Evolutionary conservation across 2,329 filamentous ascomycete species (phyloP), one percentile per base, ranked within the genome.

Genomic region (Diaporthe velutina): DNA sequence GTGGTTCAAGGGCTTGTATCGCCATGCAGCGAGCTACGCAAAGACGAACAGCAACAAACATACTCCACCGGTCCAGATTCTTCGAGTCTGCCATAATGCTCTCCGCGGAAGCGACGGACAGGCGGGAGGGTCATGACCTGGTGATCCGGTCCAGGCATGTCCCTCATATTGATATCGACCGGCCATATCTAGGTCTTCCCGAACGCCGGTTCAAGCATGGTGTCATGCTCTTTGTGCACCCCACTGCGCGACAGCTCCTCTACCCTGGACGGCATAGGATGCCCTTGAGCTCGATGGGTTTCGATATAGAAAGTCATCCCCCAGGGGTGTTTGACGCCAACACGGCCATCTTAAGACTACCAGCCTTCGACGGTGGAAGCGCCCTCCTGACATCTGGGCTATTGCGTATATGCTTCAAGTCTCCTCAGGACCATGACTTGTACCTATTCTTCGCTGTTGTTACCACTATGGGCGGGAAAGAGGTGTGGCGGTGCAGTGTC

Each of bases 401-500:
- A 3, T 50, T 66, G 28, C 60, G 60, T 22, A 66, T 66, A n/a
- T 66, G 28, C 25, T 66, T 66, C 42, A 66, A 50, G 28, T 50
- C 60, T 25, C 60, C 60, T 50, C 60, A 66, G 28, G 40, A 66
- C 28, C 60, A 17, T 17, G 42, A 50, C 28, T 15, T 66, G 19
- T 66, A 66, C 28, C 42, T 66, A 4, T 66, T 66, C 60, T 66
- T 66, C 3, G 19, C 42, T 33, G 60, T 50, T 35, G 60, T 66
- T 19, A n/a, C 19, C 10, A 66, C 42, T 9, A 28, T 33, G 42
- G 60, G 28, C 28, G 60, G 60, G 22, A 66, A 66, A 35, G 60
- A 66, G 35, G 60, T 66, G 10, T 50, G 42, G 60, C 60, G 60
- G 13, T 66, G 60, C 28, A 66, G 50, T 4, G 42, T 66, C 28